phyloP scores from a whole-genome alignment of 2,329 filamentous ascomycete species.

The Bipolaris zeicola region DNA sequence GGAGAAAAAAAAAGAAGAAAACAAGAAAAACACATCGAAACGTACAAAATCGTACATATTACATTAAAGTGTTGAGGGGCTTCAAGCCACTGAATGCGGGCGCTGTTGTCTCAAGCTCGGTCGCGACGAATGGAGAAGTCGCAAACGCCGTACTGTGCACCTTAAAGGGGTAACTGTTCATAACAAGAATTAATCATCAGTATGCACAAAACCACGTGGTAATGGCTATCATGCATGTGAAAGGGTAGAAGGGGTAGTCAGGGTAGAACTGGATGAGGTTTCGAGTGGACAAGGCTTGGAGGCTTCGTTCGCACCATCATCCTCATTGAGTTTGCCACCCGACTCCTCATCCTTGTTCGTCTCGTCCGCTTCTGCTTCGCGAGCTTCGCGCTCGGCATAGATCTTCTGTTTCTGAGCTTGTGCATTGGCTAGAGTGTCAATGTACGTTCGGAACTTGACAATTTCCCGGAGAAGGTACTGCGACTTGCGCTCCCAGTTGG shows the following conservation, averaged over 20 bases:
- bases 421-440: slow-evolving; percentile 79
- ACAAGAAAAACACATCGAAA: slow-evolving; percentile 3
- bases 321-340: slow-evolving; percentile 23
- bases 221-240: slow-evolving; percentile 13
- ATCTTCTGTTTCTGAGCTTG: slow-evolving; percentile 73
- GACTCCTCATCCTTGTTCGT: slow-evolving; percentile 16
- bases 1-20: not conserved
- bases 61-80: slow-evolving; percentile 25
- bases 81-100: slow-evolving; percentile 39
- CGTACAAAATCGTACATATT: slow-evolving; percentile 18
- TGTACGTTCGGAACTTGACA: slow-evolving; percentile 95
- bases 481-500: slow-evolving; percentile 97
- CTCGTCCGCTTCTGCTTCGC: slow-evolving; percentile 25
- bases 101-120: slow-evolving; percentile 32
- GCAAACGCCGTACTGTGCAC: slow-evolving; percentile 44
- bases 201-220: slow-evolving; percentile 24
- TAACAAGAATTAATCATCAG: slow-evolving; percentile 33
- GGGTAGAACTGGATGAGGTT: slow-evolving; percentile 5
- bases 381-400: slow-evolving; percentile 54
- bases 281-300: slow-evolving; percentile 25
- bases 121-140: slow-evolving; percentile 45
- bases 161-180: slow-evolving; percentile 40
- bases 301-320: slow-evolving; percentile 45
- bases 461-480: slow-evolving; percentile 90
- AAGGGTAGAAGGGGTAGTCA: slow-evolving; percentile 9